Percentiles rank a stretch among this genome's conserved stretches.
Conservation (phyloP, 2,329 filamentous ascomycete genomes). For the Cadophora gregata region DNA sequence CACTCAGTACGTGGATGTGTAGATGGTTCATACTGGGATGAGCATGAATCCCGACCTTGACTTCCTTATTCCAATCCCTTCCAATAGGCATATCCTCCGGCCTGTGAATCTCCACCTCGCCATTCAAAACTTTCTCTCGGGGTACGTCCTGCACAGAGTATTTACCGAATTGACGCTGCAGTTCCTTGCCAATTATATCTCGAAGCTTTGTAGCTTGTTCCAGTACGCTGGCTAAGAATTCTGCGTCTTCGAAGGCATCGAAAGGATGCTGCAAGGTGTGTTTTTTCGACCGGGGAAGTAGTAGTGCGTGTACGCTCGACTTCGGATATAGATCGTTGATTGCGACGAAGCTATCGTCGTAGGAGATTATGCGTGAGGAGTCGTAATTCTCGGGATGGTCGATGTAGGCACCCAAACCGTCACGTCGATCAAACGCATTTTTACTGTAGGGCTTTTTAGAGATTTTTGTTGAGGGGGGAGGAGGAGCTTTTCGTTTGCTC, state of each 20-base stretch:
- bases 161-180: constrained; percentile 70
- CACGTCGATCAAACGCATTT: constrained; percentile 52
- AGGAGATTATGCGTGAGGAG: constrained; percentile 64
- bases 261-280: constrained; percentile 75
- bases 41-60: constrained; percentile 82
- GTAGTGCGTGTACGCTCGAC: constrained; percentile 80
- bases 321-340: constrained; percentile 90
- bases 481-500: constrained; percentile 36
- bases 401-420: constrained; percentile 72
- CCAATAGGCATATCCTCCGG: constrained; percentile 65
- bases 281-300: constrained; percentile 75
- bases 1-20: constrained; percentile 85
- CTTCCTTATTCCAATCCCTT: constrained; percentile 77
- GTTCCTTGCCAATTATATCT: constrained; percentile 72
- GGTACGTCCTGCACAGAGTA: constrained; percentile 66
- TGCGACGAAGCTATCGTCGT: constrained; percentile 72
- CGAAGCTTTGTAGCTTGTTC: constrained; percentile 66
- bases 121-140: constrained; percentile 69
- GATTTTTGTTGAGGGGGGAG: constrained; percentile 18
- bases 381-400: constrained; percentile 65
- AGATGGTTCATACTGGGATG: constrained; percentile 91
- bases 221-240: constrained; percentile 70
- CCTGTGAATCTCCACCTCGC: constrained; percentile 56
- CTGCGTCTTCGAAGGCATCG: constrained; percentile 72
- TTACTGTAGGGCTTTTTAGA: constrained; percentile 28